Evolutionary conservation across 768 basidiomycete species (phyloP), one percentile per base, ranked within the genome.

Genomic region (Mycena polygramma): DNA sequence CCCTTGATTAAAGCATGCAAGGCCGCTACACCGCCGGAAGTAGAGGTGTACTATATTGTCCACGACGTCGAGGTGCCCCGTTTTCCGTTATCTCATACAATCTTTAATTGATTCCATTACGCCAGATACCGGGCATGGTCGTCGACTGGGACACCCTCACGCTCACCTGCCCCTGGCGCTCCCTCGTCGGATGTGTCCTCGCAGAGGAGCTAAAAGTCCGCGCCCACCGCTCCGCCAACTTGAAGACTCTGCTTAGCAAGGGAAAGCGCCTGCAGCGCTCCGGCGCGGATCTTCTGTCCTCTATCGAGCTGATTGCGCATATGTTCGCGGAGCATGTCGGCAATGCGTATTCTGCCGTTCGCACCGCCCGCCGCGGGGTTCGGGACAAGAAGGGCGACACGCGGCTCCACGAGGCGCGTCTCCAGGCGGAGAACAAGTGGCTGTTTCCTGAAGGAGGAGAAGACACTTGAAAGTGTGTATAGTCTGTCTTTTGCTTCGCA

Each of bases 131-230:
- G 5, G 66, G 41, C 1, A 71, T 71, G 70, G 22, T 36, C 20
- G 61, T 71, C 26, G 70, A 71, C 57, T 71, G 70, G 70, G 55
- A 67, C 54, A 63, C 65, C 20, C 66, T 71, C 39, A 71, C 66
- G 43, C 36, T 71, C n/a, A 71, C 61, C 19, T 71, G 70, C 52
- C 61, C 66, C 11, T 71, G 70, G 70, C 70, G 70, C n/a, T 4
- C 59, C 5, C 37, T 71, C 49, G 22, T 71, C 43, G 70, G 30
- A 2, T 61, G 70, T n/a, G 46, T 71, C 43, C 30, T 71, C 11
- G 65, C 70, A 2, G 70, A 71, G 24, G 70, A 71, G 43, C 61
- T 71, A 11, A 66, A 61, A 30, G 70, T 71, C 5, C 66, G 59
- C 13, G 70, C 60, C 4, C 53, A 67, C 55, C 59, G 60, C 26